These are phyloP conservation scores for Peribolospora kevripleyi DNA, from an alignment of 768 basidiomycete species.

Conservation along the genomic window DNA sequence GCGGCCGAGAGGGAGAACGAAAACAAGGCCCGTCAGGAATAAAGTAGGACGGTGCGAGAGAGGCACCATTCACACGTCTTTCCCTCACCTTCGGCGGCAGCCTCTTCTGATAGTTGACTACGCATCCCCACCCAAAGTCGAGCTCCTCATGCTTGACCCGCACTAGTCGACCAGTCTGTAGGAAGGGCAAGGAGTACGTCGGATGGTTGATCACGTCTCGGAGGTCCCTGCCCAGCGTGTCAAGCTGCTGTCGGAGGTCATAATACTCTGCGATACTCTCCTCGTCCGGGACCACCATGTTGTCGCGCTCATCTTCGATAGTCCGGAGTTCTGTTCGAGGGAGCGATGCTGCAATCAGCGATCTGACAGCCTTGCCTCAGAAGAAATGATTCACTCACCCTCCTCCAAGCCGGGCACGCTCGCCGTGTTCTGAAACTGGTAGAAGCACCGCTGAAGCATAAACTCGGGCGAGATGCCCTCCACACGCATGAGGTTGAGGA, in stretches of 20 bases:
- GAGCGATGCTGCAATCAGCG: neutral
- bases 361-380: neutral
- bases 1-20: neutral
- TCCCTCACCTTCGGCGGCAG: slow-evolving; percentile 45
- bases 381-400: slow-evolving; percentile 28
- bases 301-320: slow-evolving; percentile 41
- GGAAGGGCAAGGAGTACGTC: slow-evolving; percentile 76
- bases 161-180: slow-evolving; percentile 77
- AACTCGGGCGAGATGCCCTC: slow-evolving; percentile 95
- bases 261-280: slow-evolving; percentile 67
- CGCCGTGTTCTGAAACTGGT: slow-evolving; percentile 88
- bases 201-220: slow-evolving; percentile 83
- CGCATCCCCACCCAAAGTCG: slow-evolving; percentile 91
- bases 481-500: slow-evolving; percentile 91
- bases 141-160: slow-evolving; percentile 61
- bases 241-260: slow-evolving; percentile 73
- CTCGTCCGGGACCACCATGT: slow-evolving; percentile 60
- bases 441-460: slow-evolving; percentile 93
- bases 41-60: neutral
- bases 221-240: slow-evolving; percentile 70
- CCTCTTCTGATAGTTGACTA: slow-evolving; percentile 78
- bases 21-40: neutral
- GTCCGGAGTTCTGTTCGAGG: slow-evolving; percentile 36
- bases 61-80: no score
- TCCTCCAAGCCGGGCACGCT: slow-evolving; percentile 66